These are phyloP conservation scores for Macrophomina pseudophaseolina DNA, from an alignment of 2,329 filamentous ascomycete species.

Conservation along the genomic window DNA sequence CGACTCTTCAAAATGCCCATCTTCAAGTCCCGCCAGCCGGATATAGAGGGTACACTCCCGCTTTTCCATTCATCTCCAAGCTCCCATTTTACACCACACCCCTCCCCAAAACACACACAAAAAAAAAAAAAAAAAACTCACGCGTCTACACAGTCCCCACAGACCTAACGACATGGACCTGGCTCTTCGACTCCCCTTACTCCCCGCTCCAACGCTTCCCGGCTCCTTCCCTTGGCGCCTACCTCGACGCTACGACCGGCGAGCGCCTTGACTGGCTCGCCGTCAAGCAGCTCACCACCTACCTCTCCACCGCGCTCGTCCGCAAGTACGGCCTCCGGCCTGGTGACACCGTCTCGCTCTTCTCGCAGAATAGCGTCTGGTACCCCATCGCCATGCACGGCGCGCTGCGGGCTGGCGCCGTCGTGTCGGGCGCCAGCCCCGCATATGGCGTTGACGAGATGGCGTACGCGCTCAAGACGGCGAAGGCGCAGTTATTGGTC, in stretches of 20 bases:
- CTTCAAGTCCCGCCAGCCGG: slow-evolving; percentile 51
- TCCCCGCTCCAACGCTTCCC: slow-evolving; percentile 54
- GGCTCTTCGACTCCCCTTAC: slow-evolving; percentile 63
- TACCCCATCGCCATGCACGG: slow-evolving; percentile 68
- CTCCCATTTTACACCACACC: neutral
- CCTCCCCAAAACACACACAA: slow-evolving; percentile 19
- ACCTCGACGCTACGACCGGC: slow-evolving; percentile 64
- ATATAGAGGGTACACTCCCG: slow-evolving; percentile 44
- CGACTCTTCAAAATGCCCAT: slow-evolving; percentile 39
- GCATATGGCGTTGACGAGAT: slow-evolving; percentile 73
- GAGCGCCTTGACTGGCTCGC: slow-evolving; percentile 63
- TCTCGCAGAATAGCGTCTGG: slow-evolving; percentile 69
- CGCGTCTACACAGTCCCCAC: slow-evolving; percentile 52
- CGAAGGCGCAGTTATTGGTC: slow-evolving; percentile 62
- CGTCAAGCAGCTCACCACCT: slow-evolving; percentile 62
- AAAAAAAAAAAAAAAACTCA: too few relatives aligned
- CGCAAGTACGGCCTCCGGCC: slow-evolving; percentile 59
- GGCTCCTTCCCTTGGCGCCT: slow-evolving; percentile 54
- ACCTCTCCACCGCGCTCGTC: slow-evolving; percentile 65
- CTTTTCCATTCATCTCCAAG: neutral
- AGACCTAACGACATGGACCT: slow-evolving; percentile 64
- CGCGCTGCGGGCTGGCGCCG: slow-evolving; percentile 58
- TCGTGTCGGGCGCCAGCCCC: slow-evolving; percentile 66
- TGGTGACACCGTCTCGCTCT: slow-evolving; percentile 65
- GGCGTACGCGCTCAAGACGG: slow-evolving; percentile 66